Evolutionary conservation across 169 alveolate species (phyloP).

Genomic region (Eimeria praecox): DNA sequence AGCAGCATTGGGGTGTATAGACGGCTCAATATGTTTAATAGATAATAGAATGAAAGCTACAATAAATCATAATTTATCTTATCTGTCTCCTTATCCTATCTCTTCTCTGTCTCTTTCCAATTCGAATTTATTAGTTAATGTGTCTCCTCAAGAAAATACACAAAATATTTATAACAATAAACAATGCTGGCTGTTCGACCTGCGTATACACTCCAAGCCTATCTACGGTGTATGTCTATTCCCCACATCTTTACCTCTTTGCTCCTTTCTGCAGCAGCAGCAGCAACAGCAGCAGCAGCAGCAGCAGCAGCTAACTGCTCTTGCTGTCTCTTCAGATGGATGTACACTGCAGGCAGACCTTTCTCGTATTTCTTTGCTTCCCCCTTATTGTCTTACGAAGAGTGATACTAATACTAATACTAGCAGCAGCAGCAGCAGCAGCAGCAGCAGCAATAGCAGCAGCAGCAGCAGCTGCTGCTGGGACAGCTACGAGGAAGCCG

Average conservation of each 20-base stretch:
- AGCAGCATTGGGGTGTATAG: constrained; percentile 6
- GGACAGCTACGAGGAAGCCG: constrained; percentile 14
- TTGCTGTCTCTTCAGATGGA: constrained; percentile 43
- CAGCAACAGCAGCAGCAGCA: no score
- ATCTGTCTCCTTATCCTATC: constrained; percentile 15
- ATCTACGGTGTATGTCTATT: background rate
- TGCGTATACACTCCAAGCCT: background rate
- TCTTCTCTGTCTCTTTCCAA: background rate
- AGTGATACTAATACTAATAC: no score
- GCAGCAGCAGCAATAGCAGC: constrained; percentile 71
- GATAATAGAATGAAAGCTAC: background rate
- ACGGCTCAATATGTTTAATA: background rate
- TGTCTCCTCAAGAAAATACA: background rate
- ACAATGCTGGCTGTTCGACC: constrained; percentile 19
- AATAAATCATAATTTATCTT: background rate
- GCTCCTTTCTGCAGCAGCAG: constrained; percentile 2
- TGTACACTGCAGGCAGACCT: constrained; percentile 20
- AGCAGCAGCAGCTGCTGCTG: constrained; percentile 52
- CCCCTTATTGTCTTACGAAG: constrained; percentile 55
- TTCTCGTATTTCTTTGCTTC: constrained; percentile 24
- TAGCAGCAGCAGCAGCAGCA: constrained; percentile 63
- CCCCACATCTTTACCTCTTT: constrained; percentile 13
- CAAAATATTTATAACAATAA: background rate
- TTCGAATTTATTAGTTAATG: background rate
- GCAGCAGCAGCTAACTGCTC: background rate